Evolutionary conservation across 23 red algal species (phyloP).

Genomic region (Cyanidiococcus yangmingshanensis): DNA sequence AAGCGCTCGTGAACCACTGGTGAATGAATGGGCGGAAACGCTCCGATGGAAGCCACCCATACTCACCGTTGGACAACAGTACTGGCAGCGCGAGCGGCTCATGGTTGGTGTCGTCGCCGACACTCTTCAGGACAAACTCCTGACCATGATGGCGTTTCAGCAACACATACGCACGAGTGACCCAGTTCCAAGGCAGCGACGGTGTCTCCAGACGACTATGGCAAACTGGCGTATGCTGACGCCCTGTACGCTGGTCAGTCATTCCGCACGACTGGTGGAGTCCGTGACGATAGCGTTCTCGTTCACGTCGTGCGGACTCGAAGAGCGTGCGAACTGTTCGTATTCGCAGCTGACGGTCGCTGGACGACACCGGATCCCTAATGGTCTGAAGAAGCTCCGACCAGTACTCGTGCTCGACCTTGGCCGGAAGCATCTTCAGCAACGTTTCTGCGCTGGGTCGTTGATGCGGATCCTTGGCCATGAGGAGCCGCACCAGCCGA

Average conservation of each 20-base stretch:
- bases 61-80: not conserved
- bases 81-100: not conserved
- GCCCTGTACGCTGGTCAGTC: no score
- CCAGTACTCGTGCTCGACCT: slow-evolving; percentile 6
- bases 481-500: slow-evolving; percentile 14
- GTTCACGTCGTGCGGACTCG: not conserved
- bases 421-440: slow-evolving; percentile 10
- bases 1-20: not conserved
- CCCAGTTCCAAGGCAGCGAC: not conserved
- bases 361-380: not conserved
- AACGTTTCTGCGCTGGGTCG: slow-evolving; percentile 17
- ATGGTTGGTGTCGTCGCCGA: not conserved
- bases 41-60: not conserved
- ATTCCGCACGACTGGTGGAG: not conserved
- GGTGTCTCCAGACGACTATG: not conserved
- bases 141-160: not conserved
- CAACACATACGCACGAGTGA: not conserved
- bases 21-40: not conserved
- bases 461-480: slow-evolving; percentile 5
- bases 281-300: no score
- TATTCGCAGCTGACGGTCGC: not conserved
- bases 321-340: not conserved
- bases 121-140: not conserved
- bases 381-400: slow-evolving; percentile 5
- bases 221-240: no score